Evolutionary conservation across 2,329 filamentous ascomycete genomes (phyloP).

Genomic region (Colletotrichum caudatum): DNA sequence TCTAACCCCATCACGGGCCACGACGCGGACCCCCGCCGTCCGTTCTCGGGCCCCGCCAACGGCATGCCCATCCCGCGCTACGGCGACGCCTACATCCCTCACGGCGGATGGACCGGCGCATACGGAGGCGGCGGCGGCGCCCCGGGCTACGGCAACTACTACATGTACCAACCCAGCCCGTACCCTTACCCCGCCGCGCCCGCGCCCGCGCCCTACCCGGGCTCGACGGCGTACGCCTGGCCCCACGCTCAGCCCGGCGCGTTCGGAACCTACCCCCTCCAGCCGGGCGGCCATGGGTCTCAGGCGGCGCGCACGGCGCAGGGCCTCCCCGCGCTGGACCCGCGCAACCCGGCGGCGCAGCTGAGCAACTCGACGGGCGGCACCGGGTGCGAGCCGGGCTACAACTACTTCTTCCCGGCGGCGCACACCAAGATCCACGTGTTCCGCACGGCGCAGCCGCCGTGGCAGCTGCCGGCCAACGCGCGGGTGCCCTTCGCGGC

Average conservation of each 20-base stretch:
- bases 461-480: conserved; percentile 64
- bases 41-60: conserved; percentile 48
- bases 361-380: conserved; percentile 70
- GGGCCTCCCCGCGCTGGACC: conserved; percentile 57
- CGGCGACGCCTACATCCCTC: conserved; percentile 55
- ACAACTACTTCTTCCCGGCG: conserved; percentile 71
- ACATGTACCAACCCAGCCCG: conserved; percentile 53
- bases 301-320: conserved; percentile 55
- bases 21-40: conserved; percentile 51
- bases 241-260: conserved; percentile 26
- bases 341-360: conserved; percentile 63
- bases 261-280: conserved; percentile 44
- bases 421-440: conserved; percentile 72
- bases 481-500: conserved; percentile 60
- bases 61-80: conserved; percentile 49
- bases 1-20: conserved; percentile 54
- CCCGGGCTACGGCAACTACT: conserved; percentile 22
- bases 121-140: not conserved
- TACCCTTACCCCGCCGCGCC: conserved; percentile 44
- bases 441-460: conserved; percentile 62
- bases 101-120: conserved; percentile 46
- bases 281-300: conserved; percentile 55
- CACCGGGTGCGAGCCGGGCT: conserved; percentile 70
- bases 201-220: conserved; percentile 18
- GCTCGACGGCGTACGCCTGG: conserved; percentile 26